Conservation (phyloP, 2,329 filamentous ascomycete species). For the Onygenales sp. region DNA sequence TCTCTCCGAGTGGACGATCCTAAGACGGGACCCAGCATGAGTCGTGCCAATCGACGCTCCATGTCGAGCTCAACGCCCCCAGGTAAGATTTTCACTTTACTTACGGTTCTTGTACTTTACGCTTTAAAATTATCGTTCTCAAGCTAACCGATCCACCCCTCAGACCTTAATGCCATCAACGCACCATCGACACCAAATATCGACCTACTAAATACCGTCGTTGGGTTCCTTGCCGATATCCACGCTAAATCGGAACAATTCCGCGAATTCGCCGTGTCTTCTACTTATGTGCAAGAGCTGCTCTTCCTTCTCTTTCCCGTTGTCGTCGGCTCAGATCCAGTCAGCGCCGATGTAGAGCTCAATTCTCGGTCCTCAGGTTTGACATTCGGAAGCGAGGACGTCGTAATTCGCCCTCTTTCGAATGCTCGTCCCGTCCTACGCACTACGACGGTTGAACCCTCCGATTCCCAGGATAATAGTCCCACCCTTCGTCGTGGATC, state of each 20-base stretch:
- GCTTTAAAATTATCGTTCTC: not conserved
- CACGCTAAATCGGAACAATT: constrained; percentile 70
- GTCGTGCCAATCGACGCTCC: not conserved
- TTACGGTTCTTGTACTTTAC: not conserved
- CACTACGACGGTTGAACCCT: constrained; percentile 52
- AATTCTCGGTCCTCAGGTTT: constrained; percentile 70
- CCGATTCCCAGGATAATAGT: constrained; percentile 39
- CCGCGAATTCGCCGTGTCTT: constrained; percentile 69
- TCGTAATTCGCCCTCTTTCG: constrained; percentile 68
- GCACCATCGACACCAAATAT: constrained; percentile 46
- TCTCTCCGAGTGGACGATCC: not conserved
- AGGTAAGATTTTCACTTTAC: not conserved
- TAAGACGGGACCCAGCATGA: not conserved
- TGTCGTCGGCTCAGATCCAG: constrained; percentile 74
- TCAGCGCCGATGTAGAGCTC: constrained; percentile 78
- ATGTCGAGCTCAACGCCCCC: constrained; percentile 1
- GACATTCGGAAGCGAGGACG: constrained; percentile 76
- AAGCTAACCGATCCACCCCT: not conserved
- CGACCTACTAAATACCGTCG: constrained; percentile 62
- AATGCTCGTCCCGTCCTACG: constrained; percentile 61
- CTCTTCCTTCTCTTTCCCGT: constrained; percentile 76
- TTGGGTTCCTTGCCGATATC: constrained; percentile 69
- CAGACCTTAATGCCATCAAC: not conserved
- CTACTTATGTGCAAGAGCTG: constrained; percentile 72
- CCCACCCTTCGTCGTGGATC: constrained; percentile 68